These are phyloP conservation scores for Cyberlindnera saturnus DNA, from an alignment of 805 yeast species.

Conservation along the genomic window DNA sequence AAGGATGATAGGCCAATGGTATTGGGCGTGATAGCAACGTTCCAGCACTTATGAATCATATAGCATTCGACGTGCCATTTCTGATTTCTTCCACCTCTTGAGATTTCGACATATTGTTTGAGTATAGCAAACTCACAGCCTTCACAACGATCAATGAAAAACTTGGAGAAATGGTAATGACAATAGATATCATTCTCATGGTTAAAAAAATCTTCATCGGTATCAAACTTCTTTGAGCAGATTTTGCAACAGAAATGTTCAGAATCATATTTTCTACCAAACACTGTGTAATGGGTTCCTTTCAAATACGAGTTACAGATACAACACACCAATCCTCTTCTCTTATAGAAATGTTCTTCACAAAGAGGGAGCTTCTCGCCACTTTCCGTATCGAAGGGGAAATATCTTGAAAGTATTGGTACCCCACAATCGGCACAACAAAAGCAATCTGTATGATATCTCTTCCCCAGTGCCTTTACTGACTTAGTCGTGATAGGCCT, in stretches of 20 bases:
- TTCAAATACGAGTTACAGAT: slow-evolving; percentile 81
- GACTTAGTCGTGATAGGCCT: slow-evolving; percentile 62
- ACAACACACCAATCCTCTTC: slow-evolving; percentile 79
- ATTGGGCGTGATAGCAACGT: slow-evolving; percentile 66
- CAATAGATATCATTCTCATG: slow-evolving; percentile 80
- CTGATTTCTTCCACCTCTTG: slow-evolving; percentile 83
- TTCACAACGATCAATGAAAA: slow-evolving; percentile 83
- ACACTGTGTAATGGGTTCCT: slow-evolving; percentile 91
- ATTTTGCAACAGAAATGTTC: slow-evolving; percentile 92
- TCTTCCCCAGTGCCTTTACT: slow-evolving; percentile 74
- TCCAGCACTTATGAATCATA: slow-evolving; percentile 97
- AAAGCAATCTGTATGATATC: slow-evolving; percentile 86
- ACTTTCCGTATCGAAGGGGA: slow-evolving; percentile 59
- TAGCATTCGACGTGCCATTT: slow-evolving; percentile 99
- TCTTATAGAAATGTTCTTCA: slow-evolving; percentile 86
- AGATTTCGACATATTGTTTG: slow-evolving; percentile 90
- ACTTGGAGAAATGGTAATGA: slow-evolving; percentile 84
- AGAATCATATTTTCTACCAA: slow-evolving; percentile 86
- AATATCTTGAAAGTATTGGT: slow-evolving; percentile 80
- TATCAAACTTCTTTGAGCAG: slow-evolving; percentile 81
- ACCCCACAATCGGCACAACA: slow-evolving; percentile 78
- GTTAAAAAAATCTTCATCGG: slow-evolving; percentile 89
- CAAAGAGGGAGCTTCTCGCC: slow-evolving; percentile 61
- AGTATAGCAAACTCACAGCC: slow-evolving; percentile 90
- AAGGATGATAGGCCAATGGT: slow-evolving; percentile 41